Percentiles rank a stretch among this genome's conserved stretches.
Evolutionary conservation across 257 asterid genomes (phyloP).

Genomic region (Jacaranda mimosifolia): DNA sequence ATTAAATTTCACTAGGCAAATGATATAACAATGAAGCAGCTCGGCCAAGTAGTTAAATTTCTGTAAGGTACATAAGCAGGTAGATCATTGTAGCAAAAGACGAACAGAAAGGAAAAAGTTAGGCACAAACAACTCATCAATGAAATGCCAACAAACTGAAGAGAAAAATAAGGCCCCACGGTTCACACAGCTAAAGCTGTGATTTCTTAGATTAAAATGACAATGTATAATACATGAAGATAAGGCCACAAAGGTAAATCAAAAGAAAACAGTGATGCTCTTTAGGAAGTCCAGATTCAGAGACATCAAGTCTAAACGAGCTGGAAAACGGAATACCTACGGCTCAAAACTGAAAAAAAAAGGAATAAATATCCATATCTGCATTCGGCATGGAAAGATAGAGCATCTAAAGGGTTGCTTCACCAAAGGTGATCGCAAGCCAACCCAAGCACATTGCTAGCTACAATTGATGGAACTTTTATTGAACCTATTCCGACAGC

Average conservation of each 20-base stretch:
- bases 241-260: background rate
- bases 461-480: too few relatives aligned
- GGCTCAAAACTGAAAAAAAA: background rate
- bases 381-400: too few relatives aligned
- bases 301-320: background rate
- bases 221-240: slow-evolving; percentile 7
- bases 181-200: too few relatives aligned
- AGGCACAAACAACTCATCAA: background rate
- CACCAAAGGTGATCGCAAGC: too few relatives aligned
- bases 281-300: background rate
- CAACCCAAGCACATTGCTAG: too few relatives aligned
- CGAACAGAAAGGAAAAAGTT: background rate
- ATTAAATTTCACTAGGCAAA: slow-evolving; percentile 26
- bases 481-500: too few relatives aligned
- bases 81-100: background rate
- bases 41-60: background rate
- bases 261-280: background rate
- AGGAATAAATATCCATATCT: background rate
- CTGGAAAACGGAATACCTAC: background rate
- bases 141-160: too few relatives aligned
- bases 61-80: background rate
- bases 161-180: too few relatives aligned
- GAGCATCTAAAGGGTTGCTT: too few relatives aligned
- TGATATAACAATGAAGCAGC: background rate
- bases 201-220: background rate